Evolutionary conservation across 306 rosid species (phyloP).

Genomic region (Ormosia emarginata): DNA sequence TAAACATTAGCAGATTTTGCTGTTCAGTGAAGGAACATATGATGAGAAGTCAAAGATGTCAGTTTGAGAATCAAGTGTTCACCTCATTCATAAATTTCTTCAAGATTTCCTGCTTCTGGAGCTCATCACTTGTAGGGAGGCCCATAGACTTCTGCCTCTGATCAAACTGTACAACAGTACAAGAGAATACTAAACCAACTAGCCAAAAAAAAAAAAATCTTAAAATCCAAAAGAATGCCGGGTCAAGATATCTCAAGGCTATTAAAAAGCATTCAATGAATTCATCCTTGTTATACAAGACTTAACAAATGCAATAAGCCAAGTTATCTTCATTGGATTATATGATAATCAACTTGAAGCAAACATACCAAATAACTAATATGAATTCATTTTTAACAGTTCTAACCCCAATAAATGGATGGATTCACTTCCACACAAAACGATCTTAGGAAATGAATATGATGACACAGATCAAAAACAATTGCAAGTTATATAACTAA

Average conservation of each 20-base stretch:
- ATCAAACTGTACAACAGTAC: conserved; percentile 56
- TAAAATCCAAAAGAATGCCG: not conserved
- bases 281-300: not conserved
- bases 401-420: not conserved
- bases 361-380: not conserved
- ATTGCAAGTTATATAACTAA: not conserved
- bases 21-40: not conserved
- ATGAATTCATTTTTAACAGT: not conserved
- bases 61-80: not conserved
- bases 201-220: not conserved
- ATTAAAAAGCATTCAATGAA: not conserved
- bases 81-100: conserved; percentile 92
- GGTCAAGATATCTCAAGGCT: not conserved
- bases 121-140: conserved; percentile 82
- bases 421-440: not conserved
- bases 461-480: not conserved
- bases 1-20: not conserved
- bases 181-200: not conserved
- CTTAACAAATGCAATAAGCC: not conserved
- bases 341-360: not conserved
- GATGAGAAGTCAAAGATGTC: not conserved
- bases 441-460: not conserved
- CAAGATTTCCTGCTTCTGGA: conserved; percentile 72
- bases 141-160: conserved; percentile 95
- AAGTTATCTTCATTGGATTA: not conserved